phyloP scores from a whole-genome alignment of 306 rosid genomes.

The Glycine tomentella region DNA sequence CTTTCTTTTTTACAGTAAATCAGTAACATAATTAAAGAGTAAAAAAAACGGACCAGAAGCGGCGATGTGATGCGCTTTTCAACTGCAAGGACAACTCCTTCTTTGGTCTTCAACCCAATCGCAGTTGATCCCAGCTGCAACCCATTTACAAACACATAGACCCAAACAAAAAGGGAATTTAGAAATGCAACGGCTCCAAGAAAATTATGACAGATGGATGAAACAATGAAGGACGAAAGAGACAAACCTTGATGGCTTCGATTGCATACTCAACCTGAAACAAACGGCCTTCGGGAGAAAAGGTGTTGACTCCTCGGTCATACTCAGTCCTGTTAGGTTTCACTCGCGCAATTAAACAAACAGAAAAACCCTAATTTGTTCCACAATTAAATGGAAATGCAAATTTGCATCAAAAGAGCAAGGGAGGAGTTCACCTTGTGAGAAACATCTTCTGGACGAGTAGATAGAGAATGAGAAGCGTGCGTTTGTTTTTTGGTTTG shows the following conservation, averaged over 20 bases:
- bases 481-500: background rate
- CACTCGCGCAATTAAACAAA: conserved; percentile 4
- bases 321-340: conserved; percentile 79
- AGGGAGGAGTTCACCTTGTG: conserved; percentile 64
- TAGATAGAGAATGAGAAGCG: conserved; percentile 9
- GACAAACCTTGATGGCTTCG: conserved; percentile 17
- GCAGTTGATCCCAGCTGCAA: conserved; percentile 95
- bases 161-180: too few species aligned
- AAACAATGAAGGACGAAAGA: background rate
- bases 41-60: conserved; percentile 60
- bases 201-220: background rate
- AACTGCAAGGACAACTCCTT: conserved; percentile 97
- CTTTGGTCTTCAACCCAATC: conserved; percentile 92
- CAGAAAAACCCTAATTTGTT: background rate
- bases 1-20: too few species aligned
- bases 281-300: conserved; percentile 16
- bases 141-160: background rate
- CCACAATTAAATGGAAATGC: background rate
- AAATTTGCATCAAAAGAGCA: background rate
- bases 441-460: conserved; percentile 69
- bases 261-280: conserved; percentile 29
- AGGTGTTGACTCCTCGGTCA: conserved; percentile 81
- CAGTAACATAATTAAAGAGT: too few species aligned
- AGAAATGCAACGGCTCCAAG: too few species aligned
- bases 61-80: conserved; percentile 98